These are phyloP conservation scores for Castanospermum australe DNA, from an alignment of 306 rosid genomes.

Conservation along the genomic window DNA sequence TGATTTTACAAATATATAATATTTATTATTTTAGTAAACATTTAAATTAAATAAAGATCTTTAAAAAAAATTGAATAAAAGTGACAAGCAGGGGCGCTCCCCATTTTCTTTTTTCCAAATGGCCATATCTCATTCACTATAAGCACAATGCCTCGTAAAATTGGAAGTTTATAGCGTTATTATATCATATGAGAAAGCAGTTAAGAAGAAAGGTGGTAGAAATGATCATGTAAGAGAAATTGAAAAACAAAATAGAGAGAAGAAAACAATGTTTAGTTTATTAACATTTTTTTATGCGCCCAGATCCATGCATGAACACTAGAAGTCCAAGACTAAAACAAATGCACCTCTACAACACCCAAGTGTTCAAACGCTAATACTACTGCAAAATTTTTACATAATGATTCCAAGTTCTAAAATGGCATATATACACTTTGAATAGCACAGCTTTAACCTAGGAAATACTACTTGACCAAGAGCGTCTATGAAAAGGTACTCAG, in stretches of 20 bases:
- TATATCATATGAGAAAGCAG: too few species aligned
- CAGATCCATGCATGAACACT: background rate
- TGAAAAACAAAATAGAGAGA: too few species aligned
- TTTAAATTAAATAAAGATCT: background rate
- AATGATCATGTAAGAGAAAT: too few species aligned
- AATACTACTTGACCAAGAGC: conserved; percentile 1
- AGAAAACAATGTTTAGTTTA: too few species aligned
- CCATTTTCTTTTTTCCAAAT: background rate
- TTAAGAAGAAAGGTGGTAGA: too few species aligned
- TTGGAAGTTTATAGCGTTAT: too few species aligned
- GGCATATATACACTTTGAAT: conserved; percentile 29
- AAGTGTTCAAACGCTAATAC: background rate
- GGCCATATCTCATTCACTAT: background rate
- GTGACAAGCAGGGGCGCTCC: too few species aligned
- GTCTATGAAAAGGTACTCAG: conserved; percentile 28
- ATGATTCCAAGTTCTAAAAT: background rate
- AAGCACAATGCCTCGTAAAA: too few species aligned
- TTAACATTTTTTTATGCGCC: too few species aligned
- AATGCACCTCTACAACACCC: background rate
- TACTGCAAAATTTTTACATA: background rate
- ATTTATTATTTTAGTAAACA: background rate
- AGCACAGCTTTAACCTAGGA: conserved; percentile 8
- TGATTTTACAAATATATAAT: background rate
- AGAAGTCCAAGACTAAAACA: background rate
- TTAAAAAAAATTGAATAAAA: background rate